phyloP scores from a whole-genome alignment of 225 moss, liverwort and hornwort species.

The Pleurozium schreberi region DNA sequence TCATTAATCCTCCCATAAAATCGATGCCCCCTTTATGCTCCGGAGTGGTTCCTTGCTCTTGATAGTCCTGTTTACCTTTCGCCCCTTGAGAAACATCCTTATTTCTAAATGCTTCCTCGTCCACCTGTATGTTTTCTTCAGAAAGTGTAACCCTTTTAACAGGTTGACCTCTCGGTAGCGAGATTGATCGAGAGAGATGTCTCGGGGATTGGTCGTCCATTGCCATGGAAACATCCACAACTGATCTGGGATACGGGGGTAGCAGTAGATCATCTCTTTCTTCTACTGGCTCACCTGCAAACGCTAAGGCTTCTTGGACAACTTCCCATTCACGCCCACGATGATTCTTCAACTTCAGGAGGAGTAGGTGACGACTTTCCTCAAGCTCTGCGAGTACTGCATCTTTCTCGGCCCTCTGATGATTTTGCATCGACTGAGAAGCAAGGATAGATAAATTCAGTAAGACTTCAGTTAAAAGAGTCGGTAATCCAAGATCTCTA shows the following conservation, averaged over 20 bases:
- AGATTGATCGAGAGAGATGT: conserved; percentile 14
- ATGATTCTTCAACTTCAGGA: conserved; percentile 77
- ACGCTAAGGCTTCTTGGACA: conserved; percentile 85
- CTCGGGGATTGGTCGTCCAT: conserved; percentile 42
- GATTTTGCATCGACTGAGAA: conserved; percentile 68
- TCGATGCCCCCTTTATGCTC: conserved; percentile 8
- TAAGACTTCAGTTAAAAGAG: background rate
- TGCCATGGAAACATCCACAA: conserved; percentile 29
- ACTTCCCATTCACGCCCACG: conserved; percentile 87
- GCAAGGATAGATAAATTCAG: background rate
- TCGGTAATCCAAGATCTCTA: background rate
- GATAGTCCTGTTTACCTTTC: conserved; percentile 21
- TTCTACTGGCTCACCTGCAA: conserved; percentile 91
- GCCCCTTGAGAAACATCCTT: conserved; percentile 1
- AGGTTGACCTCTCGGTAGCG: conserved; percentile 34
- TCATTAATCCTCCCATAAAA: conserved; percentile 48
- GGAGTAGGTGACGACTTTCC: conserved; percentile 69
- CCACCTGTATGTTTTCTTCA: conserved; percentile 17
- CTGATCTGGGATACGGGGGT: conserved; percentile 74
- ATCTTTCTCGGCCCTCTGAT: conserved; percentile 87
- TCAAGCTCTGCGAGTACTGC: conserved; percentile 74
- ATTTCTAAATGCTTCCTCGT: background rate
- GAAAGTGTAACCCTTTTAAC: conserved; percentile 47
- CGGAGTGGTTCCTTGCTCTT: conserved; percentile 29
- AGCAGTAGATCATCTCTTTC: conserved; percentile 77